These are phyloP conservation scores for Leucosporidium scottii DNA, from an alignment of 768 basidiomycete genomes.

Conservation along the genomic window DNA sequence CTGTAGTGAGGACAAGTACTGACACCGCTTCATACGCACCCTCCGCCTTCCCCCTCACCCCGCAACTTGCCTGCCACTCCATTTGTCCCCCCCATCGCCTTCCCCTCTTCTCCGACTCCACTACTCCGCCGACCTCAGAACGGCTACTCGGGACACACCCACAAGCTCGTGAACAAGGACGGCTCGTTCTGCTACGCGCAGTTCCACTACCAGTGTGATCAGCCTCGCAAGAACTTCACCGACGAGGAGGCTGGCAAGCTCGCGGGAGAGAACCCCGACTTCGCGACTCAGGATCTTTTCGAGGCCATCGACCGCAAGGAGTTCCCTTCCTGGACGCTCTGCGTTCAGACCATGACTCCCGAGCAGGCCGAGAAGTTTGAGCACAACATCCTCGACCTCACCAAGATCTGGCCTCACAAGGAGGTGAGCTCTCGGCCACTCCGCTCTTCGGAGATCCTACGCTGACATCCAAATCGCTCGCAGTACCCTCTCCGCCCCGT, in stretches of 20 bases:
- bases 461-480: constrained; percentile 40
- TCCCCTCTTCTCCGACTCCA: no score
- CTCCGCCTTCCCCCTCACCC: no score
- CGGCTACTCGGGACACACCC: constrained; percentile 65
- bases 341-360: constrained; percentile 78
- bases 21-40: no score
- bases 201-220: constrained; percentile 42
- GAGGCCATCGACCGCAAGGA: constrained; percentile 46
- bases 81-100: no score
- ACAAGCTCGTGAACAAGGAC: constrained; percentile 43
- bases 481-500: constrained; percentile 45
- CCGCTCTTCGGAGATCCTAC: background rate
- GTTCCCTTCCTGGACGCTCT: constrained; percentile 41
- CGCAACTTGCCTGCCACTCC: no score
- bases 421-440: constrained; percentile 34
- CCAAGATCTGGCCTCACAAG: constrained; percentile 53
- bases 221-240: constrained; percentile 58
- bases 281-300: constrained; percentile 44
- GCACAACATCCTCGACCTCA: constrained; percentile 81
- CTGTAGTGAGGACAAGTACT: no score
- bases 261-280: constrained; percentile 54
- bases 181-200: constrained; percentile 38
- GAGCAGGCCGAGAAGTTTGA: constrained; percentile 79
- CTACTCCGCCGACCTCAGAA: constrained; percentile 43
- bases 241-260: constrained; percentile 58